A percentile compares a stretch with the other conserved stretches of the same genome.
Evolutionary conservation across 495 filamentous ascomycete genomes (phyloP).

Genomic region (Penicillium robsamsonii): DNA sequence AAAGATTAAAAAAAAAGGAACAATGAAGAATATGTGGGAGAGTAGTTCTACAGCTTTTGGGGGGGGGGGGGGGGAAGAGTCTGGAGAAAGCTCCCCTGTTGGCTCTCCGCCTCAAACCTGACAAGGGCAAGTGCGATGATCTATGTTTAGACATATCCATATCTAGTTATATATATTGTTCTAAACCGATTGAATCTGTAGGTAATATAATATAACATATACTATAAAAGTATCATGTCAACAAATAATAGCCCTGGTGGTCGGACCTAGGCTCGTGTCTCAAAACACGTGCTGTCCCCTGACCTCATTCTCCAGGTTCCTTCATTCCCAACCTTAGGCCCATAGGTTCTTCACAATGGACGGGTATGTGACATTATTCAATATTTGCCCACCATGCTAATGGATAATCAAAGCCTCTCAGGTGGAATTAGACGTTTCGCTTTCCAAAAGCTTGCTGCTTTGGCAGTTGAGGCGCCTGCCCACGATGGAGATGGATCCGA

Average conservation of each 20-base stretch:
- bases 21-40: not conserved
- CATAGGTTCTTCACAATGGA: slow-evolving; percentile 20
- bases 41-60: not conserved
- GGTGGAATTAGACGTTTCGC: slow-evolving; percentile 58
- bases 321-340: slow-evolving; percentile 1
- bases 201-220: not conserved
- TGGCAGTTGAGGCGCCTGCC: slow-evolving; percentile 53
- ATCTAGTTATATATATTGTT: not conserved
- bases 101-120: slow-evolving; percentile 5
- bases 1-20: not conserved
- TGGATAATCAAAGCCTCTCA: slow-evolving; percentile 27
- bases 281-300: slow-evolving; percentile 20
- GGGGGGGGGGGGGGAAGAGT: not conserved
- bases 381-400: not conserved
- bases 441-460: slow-evolving; percentile 66
- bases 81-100: slow-evolving; percentile 6
- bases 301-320: slow-evolving; percentile 12
- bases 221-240: not conserved
- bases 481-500: slow-evolving; percentile 54
- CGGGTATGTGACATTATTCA: slow-evolving; percentile 17
- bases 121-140: not conserved
- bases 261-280: slow-evolving; percentile 18
- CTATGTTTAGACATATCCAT: not conserved
- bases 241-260: slow-evolving; percentile 1
- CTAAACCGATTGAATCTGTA: not conserved